Percentiles rank a stretch among this genome's conserved stretches.
These are phyloP conservation scores for Claviceps fusiformis DNA, from an alignment of 2,329 filamentous ascomycete species.

Conservation along the genomic window DNA sequence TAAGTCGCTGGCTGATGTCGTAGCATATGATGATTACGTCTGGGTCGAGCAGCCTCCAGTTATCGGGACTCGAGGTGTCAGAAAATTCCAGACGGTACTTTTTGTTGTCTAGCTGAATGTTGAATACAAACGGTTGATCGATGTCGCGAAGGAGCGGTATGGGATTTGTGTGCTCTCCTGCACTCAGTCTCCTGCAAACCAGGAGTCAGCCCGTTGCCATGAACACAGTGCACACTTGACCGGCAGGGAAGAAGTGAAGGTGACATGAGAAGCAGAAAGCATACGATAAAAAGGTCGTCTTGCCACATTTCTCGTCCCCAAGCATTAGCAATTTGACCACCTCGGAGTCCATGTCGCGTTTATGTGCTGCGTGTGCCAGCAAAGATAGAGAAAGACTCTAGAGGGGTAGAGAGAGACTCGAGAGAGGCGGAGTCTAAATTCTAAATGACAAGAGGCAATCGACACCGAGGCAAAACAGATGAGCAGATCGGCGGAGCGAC, in stretches of 20 bases:
- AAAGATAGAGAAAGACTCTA: too few species aligned
- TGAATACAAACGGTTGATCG: conserved; percentile 48
- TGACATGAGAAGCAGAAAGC: conserved; percentile 15
- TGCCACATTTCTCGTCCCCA: conserved; percentile 46
- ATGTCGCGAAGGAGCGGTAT: conserved; percentile 40
- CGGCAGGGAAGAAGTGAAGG: background rate
- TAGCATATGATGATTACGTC: conserved; percentile 48
- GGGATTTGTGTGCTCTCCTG: conserved; percentile 25
- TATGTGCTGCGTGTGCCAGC: too few species aligned
- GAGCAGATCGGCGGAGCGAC: too few species aligned
- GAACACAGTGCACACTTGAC: background rate
- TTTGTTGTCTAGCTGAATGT: conserved; percentile 28
- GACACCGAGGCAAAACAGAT: background rate
- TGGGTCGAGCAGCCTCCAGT: conserved; percentile 44
- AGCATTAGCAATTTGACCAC: conserved; percentile 41
- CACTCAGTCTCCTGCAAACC: conserved; percentile 35
- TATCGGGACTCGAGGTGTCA: conserved; percentile 44
- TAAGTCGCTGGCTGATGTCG: conserved; percentile 45
- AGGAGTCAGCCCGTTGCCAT: background rate
- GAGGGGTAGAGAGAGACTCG: too few species aligned
- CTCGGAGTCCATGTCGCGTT: conserved; percentile 28
- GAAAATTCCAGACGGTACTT: conserved; percentile 43
- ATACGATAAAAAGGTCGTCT: conserved; percentile 48
- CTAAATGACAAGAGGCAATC: too few species aligned
- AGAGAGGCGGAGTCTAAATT: too few species aligned